Evolutionary conservation across 2,329 filamentous ascomycete species (phyloP).

Genomic region (Pseudogymnoascus sp.): DNA sequence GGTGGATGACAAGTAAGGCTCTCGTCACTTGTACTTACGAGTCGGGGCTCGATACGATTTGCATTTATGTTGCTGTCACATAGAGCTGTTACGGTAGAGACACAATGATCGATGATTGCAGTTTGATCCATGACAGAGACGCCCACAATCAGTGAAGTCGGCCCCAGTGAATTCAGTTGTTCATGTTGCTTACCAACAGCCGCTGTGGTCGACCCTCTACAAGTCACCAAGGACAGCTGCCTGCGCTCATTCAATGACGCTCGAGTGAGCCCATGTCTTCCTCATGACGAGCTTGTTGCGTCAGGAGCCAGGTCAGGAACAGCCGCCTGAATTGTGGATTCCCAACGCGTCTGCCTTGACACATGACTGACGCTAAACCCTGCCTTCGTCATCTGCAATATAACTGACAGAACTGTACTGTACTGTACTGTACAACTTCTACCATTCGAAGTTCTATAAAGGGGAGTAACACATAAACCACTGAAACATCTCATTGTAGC

Average conservation of each 20-base stretch:
- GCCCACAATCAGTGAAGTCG: neutral
- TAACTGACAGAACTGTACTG: neutral
- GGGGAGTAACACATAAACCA: neutral
- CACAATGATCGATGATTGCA: neutral
- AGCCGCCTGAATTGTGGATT: neutral
- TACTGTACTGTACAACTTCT: neutral
- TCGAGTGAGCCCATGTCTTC: neutral
- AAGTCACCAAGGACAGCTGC: neutral
- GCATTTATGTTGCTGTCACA: neutral
- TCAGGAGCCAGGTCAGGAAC: constrained; percentile 5
- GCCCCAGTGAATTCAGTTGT: neutral
- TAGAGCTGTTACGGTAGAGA: neutral
- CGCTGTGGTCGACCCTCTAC: neutral
- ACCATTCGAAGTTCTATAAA: neutral
- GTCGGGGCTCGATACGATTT: neutral
- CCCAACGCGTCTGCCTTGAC: neutral
- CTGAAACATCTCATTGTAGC: neutral
- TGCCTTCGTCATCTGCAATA: constrained; percentile 1
- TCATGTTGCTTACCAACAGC: neutral
- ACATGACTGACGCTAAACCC: neutral
- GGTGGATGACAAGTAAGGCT: neutral
- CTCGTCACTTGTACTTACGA: neutral
- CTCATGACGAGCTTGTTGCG: neutral
- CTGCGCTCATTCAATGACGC: neutral
- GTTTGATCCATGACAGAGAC: neutral